Conservation (phyloP, 805 yeast genomes). For the Kuraishia capsulata region DNA sequence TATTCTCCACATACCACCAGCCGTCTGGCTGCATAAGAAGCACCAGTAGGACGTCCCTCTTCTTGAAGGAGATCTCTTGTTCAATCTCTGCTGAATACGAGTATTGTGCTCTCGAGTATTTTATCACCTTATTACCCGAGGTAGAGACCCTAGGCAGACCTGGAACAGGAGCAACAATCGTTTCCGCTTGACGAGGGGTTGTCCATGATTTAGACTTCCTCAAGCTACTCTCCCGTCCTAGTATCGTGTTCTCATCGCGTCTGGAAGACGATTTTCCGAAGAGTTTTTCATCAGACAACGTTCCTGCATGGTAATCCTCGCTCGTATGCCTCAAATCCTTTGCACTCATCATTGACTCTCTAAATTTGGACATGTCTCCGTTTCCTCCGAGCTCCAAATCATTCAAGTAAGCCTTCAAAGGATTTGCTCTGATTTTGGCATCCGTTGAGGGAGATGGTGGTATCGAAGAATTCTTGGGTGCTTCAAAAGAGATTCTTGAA, state of each 20-base stretch:
- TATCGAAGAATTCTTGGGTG: slow-evolving; percentile 7
- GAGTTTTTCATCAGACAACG: not conserved
- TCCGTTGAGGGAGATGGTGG: slow-evolving; percentile 8
- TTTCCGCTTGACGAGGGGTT: slow-evolving; percentile 11
- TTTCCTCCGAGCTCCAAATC: slow-evolving; percentile 31
- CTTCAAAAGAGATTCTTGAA: not conserved
- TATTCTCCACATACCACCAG: slow-evolving; percentile 66
- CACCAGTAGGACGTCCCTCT: slow-evolving; percentile 46
- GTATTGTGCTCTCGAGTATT: slow-evolving; percentile 45
- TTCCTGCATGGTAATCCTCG: not conserved
- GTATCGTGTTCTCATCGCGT: not conserved
- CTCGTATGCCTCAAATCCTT: not conserved
- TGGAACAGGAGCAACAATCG: slow-evolving; percentile 9
- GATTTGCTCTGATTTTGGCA: slow-evolving; percentile 25
- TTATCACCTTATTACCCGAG: slow-evolving; percentile 45
- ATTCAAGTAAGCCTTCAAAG: slow-evolving; percentile 45
- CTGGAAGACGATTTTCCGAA: not conserved
- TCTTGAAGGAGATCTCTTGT: slow-evolving; percentile 50
- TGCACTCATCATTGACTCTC: slow-evolving; percentile 20
- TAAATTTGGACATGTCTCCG: slow-evolving; percentile 29
- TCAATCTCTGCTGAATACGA: slow-evolving; percentile 53
- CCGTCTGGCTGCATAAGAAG: slow-evolving; percentile 57
- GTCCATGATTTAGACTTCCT: slow-evolving; percentile 20
- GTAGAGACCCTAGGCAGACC: slow-evolving; percentile 38
- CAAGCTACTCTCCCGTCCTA: not conserved